A percentile compares a stretch with the other conserved stretches of the same genome.
phyloP scores from a whole-genome alignment of 768 basidiomycete species.

The Termitomyces sp. region DNA sequence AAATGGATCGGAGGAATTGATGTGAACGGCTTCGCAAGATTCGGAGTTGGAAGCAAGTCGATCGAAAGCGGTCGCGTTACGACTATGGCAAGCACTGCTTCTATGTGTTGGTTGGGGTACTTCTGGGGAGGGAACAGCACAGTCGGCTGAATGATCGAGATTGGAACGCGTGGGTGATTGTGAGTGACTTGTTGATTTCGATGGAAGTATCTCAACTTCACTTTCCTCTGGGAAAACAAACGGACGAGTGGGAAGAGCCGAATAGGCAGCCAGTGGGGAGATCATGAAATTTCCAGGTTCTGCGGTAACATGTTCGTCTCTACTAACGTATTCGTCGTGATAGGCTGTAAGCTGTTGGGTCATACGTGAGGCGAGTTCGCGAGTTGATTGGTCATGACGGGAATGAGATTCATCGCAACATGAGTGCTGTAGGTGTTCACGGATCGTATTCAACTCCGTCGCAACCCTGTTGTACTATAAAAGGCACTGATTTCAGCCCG shows the following conservation, averaged over 20 bases:
- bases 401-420: not conserved
- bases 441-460: constrained; percentile 23
- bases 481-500: constrained; percentile 1
- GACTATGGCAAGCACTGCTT: not conserved
- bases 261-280: constrained; percentile 34
- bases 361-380: constrained; percentile 6
- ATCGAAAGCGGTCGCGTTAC: not conserved
- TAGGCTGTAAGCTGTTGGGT: constrained; percentile 16
- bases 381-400: constrained; percentile 1
- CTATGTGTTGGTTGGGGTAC: not conserved
- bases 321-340: constrained; percentile 25
- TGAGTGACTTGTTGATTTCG: constrained; percentile 3
- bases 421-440: constrained; percentile 1
- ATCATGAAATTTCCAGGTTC: constrained; percentile 30
- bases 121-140: constrained; percentile 6
- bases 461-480: constrained; percentile 27
- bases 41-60: not conserved
- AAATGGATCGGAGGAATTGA: not conserved
- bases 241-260: constrained; percentile 21
- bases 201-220: constrained; percentile 4
- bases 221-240: constrained; percentile 30
- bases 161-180: constrained; percentile 14
- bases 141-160: constrained; percentile 15
- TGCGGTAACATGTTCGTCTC: constrained; percentile 26
- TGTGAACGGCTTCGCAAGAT: not conserved